Conservation (phyloP, 2,329 filamentous ascomycete genomes). For the Parasarocladium wereldwijsianum region DNA sequence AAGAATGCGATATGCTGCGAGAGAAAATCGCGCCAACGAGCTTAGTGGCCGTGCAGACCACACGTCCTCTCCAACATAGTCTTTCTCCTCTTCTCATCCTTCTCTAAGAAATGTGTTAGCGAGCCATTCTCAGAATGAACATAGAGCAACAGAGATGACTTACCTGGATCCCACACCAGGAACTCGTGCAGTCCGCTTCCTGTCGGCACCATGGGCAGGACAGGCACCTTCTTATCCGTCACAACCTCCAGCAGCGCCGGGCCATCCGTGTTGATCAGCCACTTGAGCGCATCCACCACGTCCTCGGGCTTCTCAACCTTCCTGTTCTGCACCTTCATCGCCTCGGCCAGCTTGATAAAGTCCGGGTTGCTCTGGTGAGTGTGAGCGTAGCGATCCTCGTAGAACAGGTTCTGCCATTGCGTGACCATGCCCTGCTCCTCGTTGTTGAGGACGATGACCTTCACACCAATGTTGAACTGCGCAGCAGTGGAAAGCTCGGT, state of each 20-base stretch:
- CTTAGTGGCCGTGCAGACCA: constrained; percentile 25
- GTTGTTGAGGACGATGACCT: constrained; percentile 92
- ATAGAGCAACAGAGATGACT: constrained; percentile 7
- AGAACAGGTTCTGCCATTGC: constrained; percentile 97
- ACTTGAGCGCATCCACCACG: constrained; percentile 62
- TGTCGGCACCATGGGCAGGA: constrained; percentile 93
- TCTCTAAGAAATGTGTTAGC: constrained; percentile 34
- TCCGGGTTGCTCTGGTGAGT: constrained; percentile 94
- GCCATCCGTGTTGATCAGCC: constrained; percentile 82
- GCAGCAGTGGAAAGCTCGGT: constrained; percentile 86
- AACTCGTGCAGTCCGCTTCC: constrained; percentile 86
- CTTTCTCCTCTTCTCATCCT: constrained; percentile 52
- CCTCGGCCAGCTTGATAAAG: constrained; percentile 80
- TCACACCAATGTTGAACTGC: constrained; percentile 94
- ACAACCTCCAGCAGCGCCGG: constrained; percentile 86
- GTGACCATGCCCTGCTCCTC: constrained; percentile 98
- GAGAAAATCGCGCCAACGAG: too few species aligned
- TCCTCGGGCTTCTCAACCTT: constrained; percentile 62
- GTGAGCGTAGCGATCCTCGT: constrained; percentile 82
- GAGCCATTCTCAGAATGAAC: constrained; percentile 2
- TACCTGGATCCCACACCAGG: constrained; percentile 30
- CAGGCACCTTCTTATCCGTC: constrained; percentile 82
- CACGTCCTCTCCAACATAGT: constrained; percentile 50
- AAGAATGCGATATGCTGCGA: too few species aligned
- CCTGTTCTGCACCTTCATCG: constrained; percentile 73